Percentiles rank a stretch among this genome's conserved stretches.
Evolutionary conservation across 306 rosid genomes (phyloP).

Genomic region (Vigna angularis): DNA sequence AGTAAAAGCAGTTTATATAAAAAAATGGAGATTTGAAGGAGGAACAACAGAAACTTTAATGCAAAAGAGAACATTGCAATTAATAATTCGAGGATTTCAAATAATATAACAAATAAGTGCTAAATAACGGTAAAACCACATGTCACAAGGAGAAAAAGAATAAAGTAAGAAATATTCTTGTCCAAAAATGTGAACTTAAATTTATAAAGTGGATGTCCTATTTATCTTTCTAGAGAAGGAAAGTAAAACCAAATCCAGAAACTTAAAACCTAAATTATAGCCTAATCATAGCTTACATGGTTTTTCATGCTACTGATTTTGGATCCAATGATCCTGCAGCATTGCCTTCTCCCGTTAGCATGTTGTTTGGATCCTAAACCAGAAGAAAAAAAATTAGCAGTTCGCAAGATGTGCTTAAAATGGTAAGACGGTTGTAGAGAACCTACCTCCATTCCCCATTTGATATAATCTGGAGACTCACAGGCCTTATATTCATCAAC

Average conservation of each 20-base stretch:
- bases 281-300: constrained; percentile 48
- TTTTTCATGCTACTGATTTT: constrained; percentile 61
- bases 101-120: neutral
- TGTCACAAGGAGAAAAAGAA: neutral
- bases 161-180: neutral
- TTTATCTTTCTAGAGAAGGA: constrained; percentile 33
- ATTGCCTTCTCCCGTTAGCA: constrained; percentile 86
- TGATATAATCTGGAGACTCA: constrained; percentile 98
- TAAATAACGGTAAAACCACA: neutral
- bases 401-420: constrained; percentile 30
- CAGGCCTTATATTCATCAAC: constrained; percentile 99
- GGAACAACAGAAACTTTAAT: neutral
- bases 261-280: constrained; percentile 18
- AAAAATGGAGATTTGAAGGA: neutral
- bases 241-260: constrained; percentile 41
- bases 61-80: neutral
- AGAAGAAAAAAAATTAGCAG: constrained; percentile 36
- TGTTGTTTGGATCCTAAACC: constrained; percentile 79
- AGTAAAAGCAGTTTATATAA: neutral
- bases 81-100: neutral
- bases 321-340: constrained; percentile 82
- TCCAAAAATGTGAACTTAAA: neutral
- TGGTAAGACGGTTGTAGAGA: constrained; percentile 31
- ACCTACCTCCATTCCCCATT: constrained; percentile 99
- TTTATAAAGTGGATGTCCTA: neutral